These are phyloP conservation scores for Anthracocystis panici-leucophaei DNA, from an alignment of 1,284 basidiomycete genomes.

Conservation along the genomic window DNA sequence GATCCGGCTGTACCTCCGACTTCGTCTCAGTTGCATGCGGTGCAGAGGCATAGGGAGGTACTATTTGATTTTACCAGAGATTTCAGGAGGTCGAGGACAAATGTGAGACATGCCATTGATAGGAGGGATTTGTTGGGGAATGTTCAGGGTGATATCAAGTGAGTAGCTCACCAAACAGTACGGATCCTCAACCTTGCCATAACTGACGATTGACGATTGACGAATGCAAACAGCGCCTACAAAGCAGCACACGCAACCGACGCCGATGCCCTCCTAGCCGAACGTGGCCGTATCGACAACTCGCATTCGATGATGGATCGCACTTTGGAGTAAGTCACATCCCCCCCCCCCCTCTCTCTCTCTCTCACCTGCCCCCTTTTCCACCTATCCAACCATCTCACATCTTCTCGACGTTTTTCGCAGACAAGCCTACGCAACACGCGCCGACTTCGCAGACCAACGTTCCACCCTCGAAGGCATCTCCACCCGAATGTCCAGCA, in stretches of 20 bases:
- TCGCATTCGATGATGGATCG: slow-evolving; percentile 95
- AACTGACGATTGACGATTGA: not conserved
- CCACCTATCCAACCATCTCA: slow-evolving; percentile 2
- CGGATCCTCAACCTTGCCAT: not conserved
- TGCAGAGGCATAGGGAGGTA: slow-evolving; percentile 89
- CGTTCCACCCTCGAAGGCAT: slow-evolving; percentile 80
- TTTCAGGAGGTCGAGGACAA: slow-evolving; percentile 55
- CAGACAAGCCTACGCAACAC: slow-evolving; percentile 97
- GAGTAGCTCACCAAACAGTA: slow-evolving; percentile 62
- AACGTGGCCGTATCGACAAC: slow-evolving; percentile 88
- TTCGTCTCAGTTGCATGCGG: slow-evolving; percentile 85
- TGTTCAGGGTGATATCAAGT: slow-evolving; percentile 97
- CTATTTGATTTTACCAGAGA: slow-evolving; percentile 88
- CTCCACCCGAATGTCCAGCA: slow-evolving; percentile 80
- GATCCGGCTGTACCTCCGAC: slow-evolving; percentile 82
- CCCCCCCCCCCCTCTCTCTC: not conserved
- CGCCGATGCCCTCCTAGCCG: slow-evolving; percentile 86
- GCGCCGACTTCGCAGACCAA: slow-evolving; percentile 92
- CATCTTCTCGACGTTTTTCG: not conserved
- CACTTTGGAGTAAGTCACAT: slow-evolving; percentile 78
- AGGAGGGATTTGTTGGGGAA: slow-evolving; percentile 87
- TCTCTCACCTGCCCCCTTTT: not conserved
- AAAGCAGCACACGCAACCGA: slow-evolving; percentile 80
- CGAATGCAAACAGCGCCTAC: slow-evolving; percentile 73
- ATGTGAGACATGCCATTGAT: slow-evolving; percentile 82